phyloP scores from a whole-genome alignment of 768 basidiomycete genomes.

The Collybia sp. region DNA sequence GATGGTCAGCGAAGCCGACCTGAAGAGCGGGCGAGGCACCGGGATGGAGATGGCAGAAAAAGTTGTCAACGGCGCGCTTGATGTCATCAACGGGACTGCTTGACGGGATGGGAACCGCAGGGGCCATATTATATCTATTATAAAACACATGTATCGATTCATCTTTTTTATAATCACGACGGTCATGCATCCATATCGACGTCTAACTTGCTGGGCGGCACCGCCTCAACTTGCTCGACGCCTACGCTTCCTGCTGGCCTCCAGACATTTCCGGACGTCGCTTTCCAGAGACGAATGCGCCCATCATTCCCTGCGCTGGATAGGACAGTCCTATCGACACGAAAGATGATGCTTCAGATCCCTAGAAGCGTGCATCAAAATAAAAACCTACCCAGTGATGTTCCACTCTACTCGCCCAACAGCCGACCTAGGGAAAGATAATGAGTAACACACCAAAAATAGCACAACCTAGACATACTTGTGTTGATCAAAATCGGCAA shows the following conservation, averaged over 20 bases:
- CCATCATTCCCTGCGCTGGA: constrained; percentile 84
- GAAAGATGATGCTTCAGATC: constrained; percentile 2
- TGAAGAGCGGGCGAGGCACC: constrained; percentile 28
- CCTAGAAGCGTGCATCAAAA: not conserved
- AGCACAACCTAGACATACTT: constrained; percentile 37
- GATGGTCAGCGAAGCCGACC: constrained; percentile 65
- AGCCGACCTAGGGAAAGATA: constrained; percentile 43
- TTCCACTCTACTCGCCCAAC: constrained; percentile 94
- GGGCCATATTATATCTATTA: too few relatives aligned
- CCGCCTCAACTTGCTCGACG: constrained; percentile 63
- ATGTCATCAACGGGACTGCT: too few relatives aligned
- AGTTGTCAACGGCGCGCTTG: too few relatives aligned
- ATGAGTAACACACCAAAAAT: not conserved
- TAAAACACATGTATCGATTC: too few relatives aligned
- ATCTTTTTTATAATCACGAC: constrained; percentile 9
- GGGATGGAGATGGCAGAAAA: too few relatives aligned
- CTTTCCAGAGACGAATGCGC: constrained; percentile 81
- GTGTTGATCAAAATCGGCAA: constrained; percentile 88
- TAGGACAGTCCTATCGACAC: constrained; percentile 61
- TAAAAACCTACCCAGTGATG: constrained; percentile 61
- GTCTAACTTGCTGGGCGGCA: constrained; percentile 29
- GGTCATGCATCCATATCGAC: constrained; percentile 33
- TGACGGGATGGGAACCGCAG: too few relatives aligned
- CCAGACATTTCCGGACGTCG: constrained; percentile 81
- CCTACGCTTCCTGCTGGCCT: constrained; percentile 76